A percentile compares a stretch with the other conserved stretches of the same genome.
These are phyloP conservation scores for Oryza glumipatula DNA, from an alignment of 176 grass and related monocot genomes.

Conservation along the genomic window DNA sequence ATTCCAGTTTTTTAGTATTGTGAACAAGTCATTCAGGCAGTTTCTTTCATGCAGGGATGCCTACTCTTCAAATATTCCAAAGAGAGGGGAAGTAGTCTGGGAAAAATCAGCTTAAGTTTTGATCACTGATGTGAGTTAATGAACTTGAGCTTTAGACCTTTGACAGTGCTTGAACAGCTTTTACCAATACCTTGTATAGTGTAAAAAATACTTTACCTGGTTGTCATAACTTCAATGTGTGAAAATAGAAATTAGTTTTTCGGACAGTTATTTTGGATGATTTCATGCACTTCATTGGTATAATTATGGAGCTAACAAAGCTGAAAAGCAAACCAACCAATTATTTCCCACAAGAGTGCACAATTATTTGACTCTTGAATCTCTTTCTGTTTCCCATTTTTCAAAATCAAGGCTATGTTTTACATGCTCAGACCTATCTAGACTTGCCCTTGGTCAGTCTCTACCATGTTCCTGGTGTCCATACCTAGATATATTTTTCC, in stretches of 20 bases:
- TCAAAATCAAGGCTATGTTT: not conserved
- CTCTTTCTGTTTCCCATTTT: slow-evolving; percentile 6
- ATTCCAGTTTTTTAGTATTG: slow-evolving; percentile 1
- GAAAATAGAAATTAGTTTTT: slow-evolving; percentile 6
- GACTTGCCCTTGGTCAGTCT: not conserved
- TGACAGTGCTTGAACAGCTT: slow-evolving; percentile 3
- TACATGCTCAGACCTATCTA: not conserved
- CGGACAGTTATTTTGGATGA: not conserved
- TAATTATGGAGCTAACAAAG: slow-evolving; percentile 15
- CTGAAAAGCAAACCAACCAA: slow-evolving; percentile 11
- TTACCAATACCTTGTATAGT: slow-evolving; percentile 9
- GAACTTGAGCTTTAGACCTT: slow-evolving; percentile 21
- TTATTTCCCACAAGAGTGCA: not conserved
- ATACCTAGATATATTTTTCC: not conserved
- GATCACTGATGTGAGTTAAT: slow-evolving; percentile 33
- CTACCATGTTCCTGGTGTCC: not conserved
- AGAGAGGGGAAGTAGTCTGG: slow-evolving; percentile 9
- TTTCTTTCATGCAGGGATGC: slow-evolving; percentile 44
- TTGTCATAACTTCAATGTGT: not conserved
- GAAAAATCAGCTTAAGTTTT: slow-evolving; percentile 34
- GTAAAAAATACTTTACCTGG: slow-evolving; percentile 8
- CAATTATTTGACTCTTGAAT: not conserved
- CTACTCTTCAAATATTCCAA: slow-evolving; percentile 5
- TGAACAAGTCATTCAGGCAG: not conserved
- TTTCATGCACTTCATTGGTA: slow-evolving; percentile 3